Evolutionary conservation across 306 rosid genomes (phyloP).

Genomic region (Fragaria iinumae): DNA sequence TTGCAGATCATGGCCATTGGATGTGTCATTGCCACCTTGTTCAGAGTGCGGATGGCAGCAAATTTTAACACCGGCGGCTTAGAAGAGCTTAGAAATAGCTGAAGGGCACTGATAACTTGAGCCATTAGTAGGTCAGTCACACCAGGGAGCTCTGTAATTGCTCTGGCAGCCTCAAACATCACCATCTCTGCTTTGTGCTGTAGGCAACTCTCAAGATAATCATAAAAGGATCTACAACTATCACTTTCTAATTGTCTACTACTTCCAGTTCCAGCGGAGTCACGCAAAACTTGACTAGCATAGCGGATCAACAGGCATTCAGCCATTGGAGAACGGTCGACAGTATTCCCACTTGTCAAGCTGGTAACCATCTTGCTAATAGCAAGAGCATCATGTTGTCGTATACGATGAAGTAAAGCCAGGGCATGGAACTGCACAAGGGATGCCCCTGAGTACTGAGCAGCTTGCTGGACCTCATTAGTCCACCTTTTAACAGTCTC

Average conservation of each 20-base stretch:
- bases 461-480: constrained; percentile 98
- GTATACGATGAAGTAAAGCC: constrained; percentile 69
- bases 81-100: constrained; percentile 92
- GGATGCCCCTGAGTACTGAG: constrained; percentile 40
- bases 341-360: constrained; percentile 76
- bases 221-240: constrained; percentile 54
- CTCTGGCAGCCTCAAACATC: constrained; percentile 96
- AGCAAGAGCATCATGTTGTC: constrained; percentile 93
- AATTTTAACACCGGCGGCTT: constrained; percentile 89
- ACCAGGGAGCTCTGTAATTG: constrained; percentile 90
- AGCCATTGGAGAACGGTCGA: constrained; percentile 83
- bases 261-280: constrained; percentile 13
- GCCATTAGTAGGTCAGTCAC: constrained; percentile 85
- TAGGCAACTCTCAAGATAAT: constrained; percentile 95
- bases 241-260: too few relatives aligned
- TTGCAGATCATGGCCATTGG: constrained; percentile 99
- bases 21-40: constrained; percentile 99
- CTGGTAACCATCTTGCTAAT: constrained; percentile 97
- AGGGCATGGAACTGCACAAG: constrained; percentile 92
- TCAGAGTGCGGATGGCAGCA: constrained; percentile 98
- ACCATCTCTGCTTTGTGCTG: constrained; percentile 99
- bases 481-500: constrained; percentile 98
- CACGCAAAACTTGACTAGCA: constrained; percentile 73
- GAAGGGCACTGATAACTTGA: constrained; percentile 94
- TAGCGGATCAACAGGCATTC: constrained; percentile 91